Evolutionary conservation across 495 filamentous ascomycete genomes (phyloP).

Genomic region (Clavariopsis aquatica): DNA sequence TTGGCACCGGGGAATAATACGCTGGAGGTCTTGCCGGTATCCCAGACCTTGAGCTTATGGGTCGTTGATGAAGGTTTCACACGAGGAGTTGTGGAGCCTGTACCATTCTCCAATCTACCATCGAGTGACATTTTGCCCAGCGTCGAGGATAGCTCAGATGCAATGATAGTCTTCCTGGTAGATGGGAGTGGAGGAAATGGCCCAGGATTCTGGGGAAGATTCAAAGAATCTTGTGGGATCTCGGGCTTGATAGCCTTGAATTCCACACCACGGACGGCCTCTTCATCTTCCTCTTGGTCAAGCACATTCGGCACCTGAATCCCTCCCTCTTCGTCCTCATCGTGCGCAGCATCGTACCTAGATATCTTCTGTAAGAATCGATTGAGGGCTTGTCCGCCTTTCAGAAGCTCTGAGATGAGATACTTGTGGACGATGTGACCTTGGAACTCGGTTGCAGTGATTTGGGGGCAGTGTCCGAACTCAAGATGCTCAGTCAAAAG

Average conservation of each 20-base stretch:
- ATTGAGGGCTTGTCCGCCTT: slow-evolving; percentile 15
- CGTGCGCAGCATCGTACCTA: slow-evolving; percentile 22
- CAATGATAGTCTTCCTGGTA: neutral
- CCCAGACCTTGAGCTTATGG: slow-evolving; percentile 11
- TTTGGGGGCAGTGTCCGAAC: slow-evolving; percentile 47
- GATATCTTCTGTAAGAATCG: slow-evolving; percentile 14
- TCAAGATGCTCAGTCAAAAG: slow-evolving; percentile 56
- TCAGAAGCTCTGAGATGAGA: slow-evolving; percentile 42
- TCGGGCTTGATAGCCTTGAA: slow-evolving; percentile 12
- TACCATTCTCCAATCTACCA: neutral
- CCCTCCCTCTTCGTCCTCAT: slow-evolving; percentile 31
- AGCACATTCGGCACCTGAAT: slow-evolving; percentile 2
- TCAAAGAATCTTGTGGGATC: neutral
- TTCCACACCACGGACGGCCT: neutral
- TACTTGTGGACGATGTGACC: slow-evolving; percentile 48
- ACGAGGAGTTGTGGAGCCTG: neutral
- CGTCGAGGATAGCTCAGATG: neutral
- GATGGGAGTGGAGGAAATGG: slow-evolving; percentile 22
- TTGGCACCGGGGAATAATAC: slow-evolving; percentile 37
- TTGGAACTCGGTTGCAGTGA: slow-evolving; percentile 42
- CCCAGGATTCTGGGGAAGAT: neutral
- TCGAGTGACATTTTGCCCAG: neutral
- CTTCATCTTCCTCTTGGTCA: slow-evolving; percentile 4
- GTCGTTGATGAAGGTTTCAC: neutral
- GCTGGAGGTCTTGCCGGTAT: neutral